phyloP scores from a whole-genome alignment of 495 filamentous ascomycete genomes.

The Trichoderma asperelloides region DNA sequence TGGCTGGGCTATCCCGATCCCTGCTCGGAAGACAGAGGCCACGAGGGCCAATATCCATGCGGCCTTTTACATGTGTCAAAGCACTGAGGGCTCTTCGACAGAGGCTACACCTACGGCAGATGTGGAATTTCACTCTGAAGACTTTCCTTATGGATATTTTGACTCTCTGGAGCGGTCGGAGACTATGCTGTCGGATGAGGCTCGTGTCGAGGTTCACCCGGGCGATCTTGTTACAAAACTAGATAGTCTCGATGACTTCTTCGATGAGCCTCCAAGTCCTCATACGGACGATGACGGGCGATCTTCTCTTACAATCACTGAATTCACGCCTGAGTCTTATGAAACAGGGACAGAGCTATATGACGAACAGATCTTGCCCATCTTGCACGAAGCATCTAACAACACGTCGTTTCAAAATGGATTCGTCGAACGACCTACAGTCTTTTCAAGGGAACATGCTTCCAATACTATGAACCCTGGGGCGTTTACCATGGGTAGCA shows the following conservation, averaged over 20 bases:
- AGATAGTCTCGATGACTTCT: slow-evolving; percentile 92
- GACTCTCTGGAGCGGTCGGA: slow-evolving; percentile 51
- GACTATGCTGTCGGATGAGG: slow-evolving; percentile 88
- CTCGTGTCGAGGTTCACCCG: slow-evolving; percentile 57
- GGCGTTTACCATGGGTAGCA: slow-evolving; percentile 34
- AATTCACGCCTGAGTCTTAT: slow-evolving; percentile 50
- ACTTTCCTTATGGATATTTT: slow-evolving; percentile 76
- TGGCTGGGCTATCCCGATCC: slow-evolving; percentile 93
- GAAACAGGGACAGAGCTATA: slow-evolving; percentile 75
- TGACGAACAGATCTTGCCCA: slow-evolving; percentile 87
- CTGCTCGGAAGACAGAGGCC: slow-evolving; percentile 72
- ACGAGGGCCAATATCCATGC: slow-evolving; percentile 92
- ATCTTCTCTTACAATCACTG: slow-evolving; percentile 54
- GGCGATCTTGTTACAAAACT: slow-evolving; percentile 84
- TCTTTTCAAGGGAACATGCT: slow-evolving; percentile 38
- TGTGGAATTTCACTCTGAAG: slow-evolving; percentile 85
- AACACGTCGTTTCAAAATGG: slow-evolving; percentile 82
- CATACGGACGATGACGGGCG: slow-evolving; percentile 43
- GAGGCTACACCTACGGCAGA: slow-evolving; percentile 71
- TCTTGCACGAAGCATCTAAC: slow-evolving; percentile 59
- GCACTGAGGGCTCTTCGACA: slow-evolving; percentile 40
- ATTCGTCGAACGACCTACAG: slow-evolving; percentile 61
- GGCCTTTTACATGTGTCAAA: slow-evolving; percentile 82
- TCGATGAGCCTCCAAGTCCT: slow-evolving; percentile 52
- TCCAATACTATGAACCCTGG: slow-evolving; percentile 54